Evolutionary conservation across 2,329 filamentous ascomycete genomes (phyloP).

Genomic region (Claviceps paspali): DNA sequence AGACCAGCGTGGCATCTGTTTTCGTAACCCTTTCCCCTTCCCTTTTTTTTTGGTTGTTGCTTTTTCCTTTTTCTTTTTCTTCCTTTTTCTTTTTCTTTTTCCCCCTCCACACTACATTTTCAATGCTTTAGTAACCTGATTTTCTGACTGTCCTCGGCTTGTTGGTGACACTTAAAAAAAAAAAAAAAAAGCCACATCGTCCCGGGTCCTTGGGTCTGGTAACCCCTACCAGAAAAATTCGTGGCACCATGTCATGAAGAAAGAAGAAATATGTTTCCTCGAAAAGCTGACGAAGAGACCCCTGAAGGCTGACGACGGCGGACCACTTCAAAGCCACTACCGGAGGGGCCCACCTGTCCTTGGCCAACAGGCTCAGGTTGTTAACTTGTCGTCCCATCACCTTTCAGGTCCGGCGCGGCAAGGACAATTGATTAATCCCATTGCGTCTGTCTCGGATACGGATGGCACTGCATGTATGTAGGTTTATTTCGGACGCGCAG

Average conservation of each 20-base stretch:
- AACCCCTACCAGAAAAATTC: background rate
- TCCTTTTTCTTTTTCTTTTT: background rate
- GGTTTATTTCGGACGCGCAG: too few species aligned
- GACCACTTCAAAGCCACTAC: too few species aligned
- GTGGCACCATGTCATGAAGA: conserved; percentile 1
- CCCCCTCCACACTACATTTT: background rate
- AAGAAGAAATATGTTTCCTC: background rate
- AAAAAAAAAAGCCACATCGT: background rate
- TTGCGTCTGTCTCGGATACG: too few species aligned
- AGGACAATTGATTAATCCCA: too few species aligned
- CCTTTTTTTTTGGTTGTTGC: background rate
- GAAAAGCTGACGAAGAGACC: background rate
- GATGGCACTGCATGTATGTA: too few species aligned
- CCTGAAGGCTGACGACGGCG: background rate
- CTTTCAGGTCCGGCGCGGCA: too few species aligned
- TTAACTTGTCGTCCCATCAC: too few species aligned
- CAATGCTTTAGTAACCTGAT: background rate
- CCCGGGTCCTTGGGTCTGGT: conserved; percentile 1
- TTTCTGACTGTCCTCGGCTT: background rate
- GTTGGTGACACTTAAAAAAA: background rate
- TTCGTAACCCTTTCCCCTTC: background rate
- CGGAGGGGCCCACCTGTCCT: too few species aligned
- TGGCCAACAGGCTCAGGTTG: too few species aligned
- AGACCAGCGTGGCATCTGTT: too few species aligned
- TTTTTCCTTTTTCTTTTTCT: too few species aligned